phyloP scores from a whole-genome alignment of 2,329 filamentous ascomycete genomes.

The Trichoderma atroviride region DNA sequence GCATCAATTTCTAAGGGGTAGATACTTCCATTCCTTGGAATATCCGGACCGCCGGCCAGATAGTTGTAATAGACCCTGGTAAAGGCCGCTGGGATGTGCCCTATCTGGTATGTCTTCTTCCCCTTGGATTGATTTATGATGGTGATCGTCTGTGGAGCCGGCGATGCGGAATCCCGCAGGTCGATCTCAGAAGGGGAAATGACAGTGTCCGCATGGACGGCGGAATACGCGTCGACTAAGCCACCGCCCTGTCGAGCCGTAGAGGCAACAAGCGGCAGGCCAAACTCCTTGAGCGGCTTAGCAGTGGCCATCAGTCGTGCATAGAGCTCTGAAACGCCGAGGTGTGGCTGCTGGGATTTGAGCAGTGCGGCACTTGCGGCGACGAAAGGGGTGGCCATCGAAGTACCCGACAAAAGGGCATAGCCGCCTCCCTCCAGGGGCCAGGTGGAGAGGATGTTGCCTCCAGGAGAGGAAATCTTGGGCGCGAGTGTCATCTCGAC shows the following conservation, averaged over 20 bases:
- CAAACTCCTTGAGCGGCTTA: not conserved
- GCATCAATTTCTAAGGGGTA: not conserved
- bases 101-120: conserved; percentile 5
- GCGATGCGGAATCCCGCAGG: conserved; percentile 12
- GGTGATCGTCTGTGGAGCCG: conserved; percentile 15
- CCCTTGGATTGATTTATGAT: conserved; percentile 16
- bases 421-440: conserved; percentile 43
- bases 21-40: not conserved
- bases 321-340: not conserved
- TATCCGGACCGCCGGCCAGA: not conserved
- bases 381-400: conserved; percentile 50
- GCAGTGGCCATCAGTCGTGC: conserved; percentile 5
- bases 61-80: conserved; percentile 2
- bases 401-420: conserved; percentile 50
- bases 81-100: not conserved
- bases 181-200: conserved; percentile 5
- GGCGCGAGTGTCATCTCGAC: conserved; percentile 47
- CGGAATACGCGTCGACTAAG: conserved; percentile 11
- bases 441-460: conserved; percentile 50
- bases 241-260: conserved; percentile 14
- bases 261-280: not conserved
- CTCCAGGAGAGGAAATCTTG: conserved; percentile 44
- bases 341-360: conserved; percentile 19
- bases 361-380: conserved; percentile 45
- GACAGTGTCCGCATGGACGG: not conserved